Base-by-base conservation (phyloP, 306 rosid species). In the Acacia crassicarpa region DNA sequence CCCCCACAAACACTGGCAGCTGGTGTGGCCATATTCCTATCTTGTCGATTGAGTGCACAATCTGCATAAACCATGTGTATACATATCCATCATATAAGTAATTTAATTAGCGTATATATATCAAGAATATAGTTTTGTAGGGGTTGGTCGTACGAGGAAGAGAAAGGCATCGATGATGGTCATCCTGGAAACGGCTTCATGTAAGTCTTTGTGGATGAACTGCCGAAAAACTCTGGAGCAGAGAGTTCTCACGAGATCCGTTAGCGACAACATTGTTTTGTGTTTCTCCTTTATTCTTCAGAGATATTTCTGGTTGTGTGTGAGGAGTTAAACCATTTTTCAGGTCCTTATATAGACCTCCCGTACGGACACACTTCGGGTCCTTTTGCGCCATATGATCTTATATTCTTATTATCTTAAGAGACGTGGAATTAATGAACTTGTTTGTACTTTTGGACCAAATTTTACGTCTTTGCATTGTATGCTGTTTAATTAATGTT, bases 1-100 rank as follows among this genome's bases (percentile, higher is more conserved):
- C 77, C 0, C 94, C 94, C 6, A 89, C 22, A 49, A 91, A 58
- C 0, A 91, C 94, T 0, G 94, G 94, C 6, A 88, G 0, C 27
- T 27, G 33, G 0, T 87, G 82, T 46, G 73, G 94, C 94, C 94
- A 91, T 80, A 91, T 61, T 13, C 91, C 91, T 45, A 87, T 0
- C 85, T 87, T 91, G 75, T 91, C 94, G 27, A 91, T 65, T 2
- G 78, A 82, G 83, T 91, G 94, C 14, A 91, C 46, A 67, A 91
- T 87, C 94, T 91, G 84, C 73, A 63, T 77, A 27, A 30, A 62
- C 8, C 8, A 4, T 5, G 11, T 12, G 1, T 22, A 20, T 5
- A 58, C 13, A 22, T 0, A 46, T 6, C 12, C 7, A 3, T 19
- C 7, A 3, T 19, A 16, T 48, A 43, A 2, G 32, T n/a, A 11